Base-by-base conservation (phyloP, 768 basidiomycete species). In the Porphyrellus cyaneotinctus region DNA sequence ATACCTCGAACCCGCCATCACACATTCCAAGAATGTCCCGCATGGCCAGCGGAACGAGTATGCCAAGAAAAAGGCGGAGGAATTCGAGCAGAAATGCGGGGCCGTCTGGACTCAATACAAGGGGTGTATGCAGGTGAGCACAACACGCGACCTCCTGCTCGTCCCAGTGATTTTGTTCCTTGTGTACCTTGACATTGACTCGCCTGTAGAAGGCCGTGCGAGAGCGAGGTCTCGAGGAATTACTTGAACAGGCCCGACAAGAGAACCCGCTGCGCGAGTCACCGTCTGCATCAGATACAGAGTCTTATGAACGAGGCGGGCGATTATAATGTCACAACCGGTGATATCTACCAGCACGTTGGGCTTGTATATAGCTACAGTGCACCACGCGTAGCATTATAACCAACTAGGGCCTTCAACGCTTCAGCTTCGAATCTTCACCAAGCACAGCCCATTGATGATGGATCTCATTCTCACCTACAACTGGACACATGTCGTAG, bases 31-130 rank as follows among this genome's bases (percentile, higher is more conserved):
- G 14, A 70, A 71, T 15, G 60, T 72, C 23, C 59, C 74, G 15
- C 61, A 70, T 13, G 73, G 77, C 47, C 72, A 78, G 51, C 81
- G 82, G 43, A 72, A 77, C 15, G 79, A 75, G 42, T 85, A 87
- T 62, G 83, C 87, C 4, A 82, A 84, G 60, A 71, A 80, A 53
- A 95, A 94, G 70, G 90, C 91, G 6, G 85, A 87, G 37, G 90
- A 95, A 68, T 95, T 94, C 66, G 85, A 97, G 60, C 67, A 75
- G 41, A 86, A 85, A 43, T 97, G 95, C 59, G 95, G 94, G 10
- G 80, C 76, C 58, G 70, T 91, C 15, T 97, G 94, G 90, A 72
- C 78, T 41, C 77, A 77, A 56, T 97, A 97, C 69, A 83, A 83
- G 55, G 72, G 70, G 3, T 97, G 95, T 67, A 79, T 97, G 7